Evolutionary conservation across 331 rosid species (phyloP).

Genomic region (Malus hybrid): DNA sequence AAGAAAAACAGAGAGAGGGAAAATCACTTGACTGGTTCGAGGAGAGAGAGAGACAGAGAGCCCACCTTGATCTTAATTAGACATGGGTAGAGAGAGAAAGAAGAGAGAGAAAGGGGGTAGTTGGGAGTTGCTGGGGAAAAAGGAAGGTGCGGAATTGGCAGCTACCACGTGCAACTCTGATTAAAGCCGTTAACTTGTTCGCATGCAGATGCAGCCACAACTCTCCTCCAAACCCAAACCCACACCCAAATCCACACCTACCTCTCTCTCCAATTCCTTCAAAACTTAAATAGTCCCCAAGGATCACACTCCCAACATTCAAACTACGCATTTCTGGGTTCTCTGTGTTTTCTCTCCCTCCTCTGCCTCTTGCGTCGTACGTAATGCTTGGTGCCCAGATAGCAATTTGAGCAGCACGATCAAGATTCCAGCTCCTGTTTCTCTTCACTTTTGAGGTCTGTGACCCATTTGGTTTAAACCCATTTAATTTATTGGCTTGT

Average conservation of each 20-base stretch:
- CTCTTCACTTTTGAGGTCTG: conserved; percentile 38
- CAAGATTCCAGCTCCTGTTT: conserved; percentile 4
- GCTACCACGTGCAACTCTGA: conserved; percentile 61
- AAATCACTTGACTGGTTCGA: not conserved
- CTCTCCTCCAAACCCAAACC: conserved; percentile 36
- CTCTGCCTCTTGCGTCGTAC: conserved; percentile 8
- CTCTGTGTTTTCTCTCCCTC: not conserved
- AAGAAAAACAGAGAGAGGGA: not conserved
- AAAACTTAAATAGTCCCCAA: not conserved
- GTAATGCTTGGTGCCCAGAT: conserved; percentile 18
- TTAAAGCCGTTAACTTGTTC: conserved; percentile 27
- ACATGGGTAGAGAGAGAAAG: not conserved
- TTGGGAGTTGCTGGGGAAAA: conserved; percentile 34
- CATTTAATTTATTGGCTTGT: not conserved
- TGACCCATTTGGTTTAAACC: conserved; percentile 9
- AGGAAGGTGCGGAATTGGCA: conserved; percentile 31
- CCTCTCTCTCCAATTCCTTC: conserved; percentile 12
- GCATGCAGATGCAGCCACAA: conserved; percentile 2
- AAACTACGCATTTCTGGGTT: not conserved
- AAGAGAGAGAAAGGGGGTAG: conserved; percentile 29
- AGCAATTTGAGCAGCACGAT: conserved; percentile 23
- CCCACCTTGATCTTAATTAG: not conserved
- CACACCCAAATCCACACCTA: conserved; percentile 49
- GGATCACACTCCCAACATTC: conserved; percentile 7
- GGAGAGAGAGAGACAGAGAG: not conserved